A percentile compares a stretch with the other conserved stretches of the same genome.
Evolutionary conservation across 2,329 filamentous ascomycete species (phyloP).

Genomic region (Aspergillus aculeatus): DNA sequence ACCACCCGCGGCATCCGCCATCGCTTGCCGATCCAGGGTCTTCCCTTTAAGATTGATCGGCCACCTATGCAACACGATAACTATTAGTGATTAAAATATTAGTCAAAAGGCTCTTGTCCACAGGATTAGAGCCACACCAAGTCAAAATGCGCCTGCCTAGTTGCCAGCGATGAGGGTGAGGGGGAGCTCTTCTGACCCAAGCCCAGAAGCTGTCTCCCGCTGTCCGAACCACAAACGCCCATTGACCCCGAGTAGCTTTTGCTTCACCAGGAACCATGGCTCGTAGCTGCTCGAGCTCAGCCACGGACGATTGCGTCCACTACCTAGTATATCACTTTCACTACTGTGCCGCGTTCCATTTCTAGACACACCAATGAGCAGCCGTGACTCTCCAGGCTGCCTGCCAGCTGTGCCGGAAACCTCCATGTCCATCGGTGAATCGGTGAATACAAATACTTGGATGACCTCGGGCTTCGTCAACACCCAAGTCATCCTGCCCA

Average conservation of each 20-base stretch:
- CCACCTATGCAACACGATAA: no score
- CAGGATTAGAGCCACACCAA: neutral
- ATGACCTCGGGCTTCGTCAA: neutral
- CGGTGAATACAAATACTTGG: neutral
- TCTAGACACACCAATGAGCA: neutral
- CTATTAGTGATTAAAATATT: no score
- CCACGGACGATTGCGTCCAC: conserved; percentile 8
- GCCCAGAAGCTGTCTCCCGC: neutral
- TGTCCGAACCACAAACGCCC: neutral
- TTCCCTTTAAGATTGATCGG: neutral
- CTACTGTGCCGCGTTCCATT: neutral
- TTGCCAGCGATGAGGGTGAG: neutral
- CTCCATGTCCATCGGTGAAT: neutral
- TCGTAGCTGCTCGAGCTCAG: conserved; percentile 4
- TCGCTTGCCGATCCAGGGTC: neutral
- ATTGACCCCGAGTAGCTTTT: neutral
- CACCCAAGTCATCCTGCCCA: neutral
- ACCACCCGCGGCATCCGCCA: neutral
- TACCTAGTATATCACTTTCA: neutral
- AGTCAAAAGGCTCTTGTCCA: no score
- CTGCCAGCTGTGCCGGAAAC: neutral
- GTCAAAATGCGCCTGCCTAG: neutral
- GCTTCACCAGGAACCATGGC: conserved; percentile 1
- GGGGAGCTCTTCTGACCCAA: no score
- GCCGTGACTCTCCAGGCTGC: neutral